Evolutionary conservation across 768 basidiomycete genomes (phyloP), one percentile per base, ranked within the genome.

Genomic region (Goffeauzyma gilvescens): DNA sequence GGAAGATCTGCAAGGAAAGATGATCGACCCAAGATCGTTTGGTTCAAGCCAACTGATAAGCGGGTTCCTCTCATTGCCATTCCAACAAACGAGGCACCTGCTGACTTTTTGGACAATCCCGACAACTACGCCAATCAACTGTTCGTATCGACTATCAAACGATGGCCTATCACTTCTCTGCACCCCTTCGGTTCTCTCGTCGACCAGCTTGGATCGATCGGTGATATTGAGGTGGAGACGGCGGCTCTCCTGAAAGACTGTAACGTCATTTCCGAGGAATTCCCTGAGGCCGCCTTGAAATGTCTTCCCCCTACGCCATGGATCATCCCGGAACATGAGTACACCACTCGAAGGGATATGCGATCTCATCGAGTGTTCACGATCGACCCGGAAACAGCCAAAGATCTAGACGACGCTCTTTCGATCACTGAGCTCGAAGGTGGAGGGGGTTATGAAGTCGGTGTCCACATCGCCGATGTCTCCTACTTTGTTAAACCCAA

Each of bases 31-130:
- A 96, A 95, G 72, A 98, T 98, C 51, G 89, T 98, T 34, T 98
- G 93, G 93, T 96, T 98, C 73, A 90, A 95, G 68, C 93, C 93
- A 4, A 95, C 90, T 21, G 89, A 95, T 69, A 98, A 98, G 65
- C 82, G 93, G 44, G 93, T 98, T 1, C 93, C 93, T 32, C 72
- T 96, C 31, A 95, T 98, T 56, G 93, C 93, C 43, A 98, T 98
- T 49, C 90, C 89, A 6, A 96, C 93, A 6, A 93, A 98, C 57
- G 93, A 98, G 65, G 90, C 93, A 0, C 93, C 93, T 0, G 40
- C 72, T 14, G 89, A 96, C 64, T 98, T 98, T 59, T 78, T 98
- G 33, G 84, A 90, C 64, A 83, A 84, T 59, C 78, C 89, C 2
- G 90, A 93, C 50, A 71, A 72, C 2, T 98, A 96, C 62, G 76